Evolutionary conservation across 495 filamentous ascomycete genomes (phyloP).

Genomic region (Podospora anserina): DNA sequence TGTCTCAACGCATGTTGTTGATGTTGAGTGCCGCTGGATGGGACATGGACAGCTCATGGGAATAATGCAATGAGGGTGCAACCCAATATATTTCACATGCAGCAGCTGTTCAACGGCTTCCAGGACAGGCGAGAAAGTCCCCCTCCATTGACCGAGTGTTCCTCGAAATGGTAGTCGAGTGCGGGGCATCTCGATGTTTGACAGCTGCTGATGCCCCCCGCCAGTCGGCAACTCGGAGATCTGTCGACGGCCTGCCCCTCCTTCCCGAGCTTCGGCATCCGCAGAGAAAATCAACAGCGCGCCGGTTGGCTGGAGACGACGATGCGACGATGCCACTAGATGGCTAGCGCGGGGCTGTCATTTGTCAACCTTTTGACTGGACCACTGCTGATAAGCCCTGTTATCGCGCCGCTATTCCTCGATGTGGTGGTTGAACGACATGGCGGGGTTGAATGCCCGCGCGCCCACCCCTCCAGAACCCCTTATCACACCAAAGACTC

Average conservation of each 20-base stretch:
- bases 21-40: not conserved
- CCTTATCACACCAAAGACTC: not conserved
- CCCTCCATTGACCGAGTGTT: not conserved
- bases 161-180: not conserved
- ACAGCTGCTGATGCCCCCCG: not conserved
- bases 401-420: not conserved
- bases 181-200: not conserved
- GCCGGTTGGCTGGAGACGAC: not conserved
- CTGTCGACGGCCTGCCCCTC: slow-evolving; percentile 1
- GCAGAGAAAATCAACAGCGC: too few relatives aligned
- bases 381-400: not conserved
- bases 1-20: not conserved
- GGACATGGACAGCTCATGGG: too few relatives aligned
- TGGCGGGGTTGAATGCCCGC: not conserved
- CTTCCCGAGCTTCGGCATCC: slow-evolving; percentile 12
- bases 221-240: not conserved
- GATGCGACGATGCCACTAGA: not conserved
- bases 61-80: not conserved
- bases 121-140: slow-evolving; percentile 7
- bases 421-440: not conserved
- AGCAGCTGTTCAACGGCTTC: not conserved
- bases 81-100: not conserved
- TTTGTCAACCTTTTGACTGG: slow-evolving; percentile 10
- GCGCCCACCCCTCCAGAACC: not conserved
- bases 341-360: not conserved